phyloP scores from a whole-genome alignment of 306 rosid species.

The Vigna unguiculata region DNA sequence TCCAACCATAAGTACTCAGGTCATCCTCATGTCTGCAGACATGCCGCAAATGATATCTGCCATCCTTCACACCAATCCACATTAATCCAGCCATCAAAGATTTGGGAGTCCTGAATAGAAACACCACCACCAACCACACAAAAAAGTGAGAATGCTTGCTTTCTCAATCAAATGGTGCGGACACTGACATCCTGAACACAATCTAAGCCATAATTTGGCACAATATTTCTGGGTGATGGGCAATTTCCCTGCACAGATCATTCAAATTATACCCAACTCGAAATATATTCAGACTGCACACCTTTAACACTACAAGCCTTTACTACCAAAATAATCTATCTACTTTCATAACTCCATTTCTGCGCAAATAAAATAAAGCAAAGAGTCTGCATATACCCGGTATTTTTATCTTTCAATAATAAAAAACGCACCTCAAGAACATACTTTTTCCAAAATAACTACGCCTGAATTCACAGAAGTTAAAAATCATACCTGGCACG shows the following conservation, averaged over 20 bases:
- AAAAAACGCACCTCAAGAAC: conserved; percentile 3
- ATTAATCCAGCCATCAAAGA: conserved; percentile 92
- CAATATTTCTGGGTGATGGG: background rate
- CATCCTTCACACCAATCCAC: conserved; percentile 93
- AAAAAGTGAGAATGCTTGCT: conserved; percentile 26
- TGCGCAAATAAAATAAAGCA: conserved; percentile 29
- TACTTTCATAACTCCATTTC: conserved; percentile 8
- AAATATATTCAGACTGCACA: conserved; percentile 7
- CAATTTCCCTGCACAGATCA: conserved; percentile 21
- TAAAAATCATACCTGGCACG: conserved; percentile 74
- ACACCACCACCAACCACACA: background rate
- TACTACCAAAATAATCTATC: conserved; percentile 33
- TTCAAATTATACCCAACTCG: conserved; percentile 23
- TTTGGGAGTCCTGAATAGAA: conserved; percentile 74
- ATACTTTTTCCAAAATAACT: background rate
- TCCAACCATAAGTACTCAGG: conserved; percentile 86
- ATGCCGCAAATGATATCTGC: conserved; percentile 59
- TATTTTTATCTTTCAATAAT: background rate
- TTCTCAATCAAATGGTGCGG: background rate
- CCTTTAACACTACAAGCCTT: conserved; percentile 8
- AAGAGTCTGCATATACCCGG: background rate
- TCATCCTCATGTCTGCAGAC: conserved; percentile 82
- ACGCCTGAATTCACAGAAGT: background rate
- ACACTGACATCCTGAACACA: conserved; percentile 11
- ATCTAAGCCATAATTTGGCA: conserved; percentile 16